These are phyloP conservation scores for Chenopodium album DNA, from an alignment of 148 eudicot genomes.

Conservation along the genomic window DNA sequence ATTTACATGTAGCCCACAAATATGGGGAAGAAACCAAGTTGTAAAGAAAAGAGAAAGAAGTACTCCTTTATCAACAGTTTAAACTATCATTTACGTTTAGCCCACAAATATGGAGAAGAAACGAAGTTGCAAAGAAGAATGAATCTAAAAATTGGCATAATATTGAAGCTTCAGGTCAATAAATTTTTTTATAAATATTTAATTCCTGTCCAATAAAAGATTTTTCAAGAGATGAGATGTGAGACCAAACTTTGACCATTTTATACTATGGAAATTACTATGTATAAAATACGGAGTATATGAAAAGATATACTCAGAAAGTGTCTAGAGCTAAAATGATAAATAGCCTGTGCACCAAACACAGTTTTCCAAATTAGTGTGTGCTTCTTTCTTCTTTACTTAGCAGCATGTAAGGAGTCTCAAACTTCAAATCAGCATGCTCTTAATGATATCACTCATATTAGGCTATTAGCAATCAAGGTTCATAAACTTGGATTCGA, in stretches of 20 bases:
- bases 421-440: not conserved
- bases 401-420: not conserved
- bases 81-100: not conserved
- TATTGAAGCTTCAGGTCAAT: not conserved
- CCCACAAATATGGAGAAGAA: not conserved
- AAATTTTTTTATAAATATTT: not conserved
- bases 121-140: slow-evolving; percentile 1
- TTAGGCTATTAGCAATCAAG: not conserved
- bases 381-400: not conserved
- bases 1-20: not conserved
- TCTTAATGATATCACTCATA: not conserved
- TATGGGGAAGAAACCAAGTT: not conserved
- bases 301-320: not conserved
- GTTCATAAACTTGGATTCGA: not conserved
- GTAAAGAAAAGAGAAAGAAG: not conserved
- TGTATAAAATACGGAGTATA: not conserved
- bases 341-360: not conserved
- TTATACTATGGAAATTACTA: not conserved
- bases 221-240: not conserved
- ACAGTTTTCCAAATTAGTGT: not conserved
- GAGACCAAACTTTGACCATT: not conserved
- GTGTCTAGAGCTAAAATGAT: not conserved
- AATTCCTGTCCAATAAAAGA: not conserved
- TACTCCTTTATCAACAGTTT: not conserved
- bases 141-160: not conserved